These are phyloP conservation scores for Harringtonia lauricola DNA, from an alignment of 2,329 filamentous ascomycete species.

Conservation along the genomic window DNA sequence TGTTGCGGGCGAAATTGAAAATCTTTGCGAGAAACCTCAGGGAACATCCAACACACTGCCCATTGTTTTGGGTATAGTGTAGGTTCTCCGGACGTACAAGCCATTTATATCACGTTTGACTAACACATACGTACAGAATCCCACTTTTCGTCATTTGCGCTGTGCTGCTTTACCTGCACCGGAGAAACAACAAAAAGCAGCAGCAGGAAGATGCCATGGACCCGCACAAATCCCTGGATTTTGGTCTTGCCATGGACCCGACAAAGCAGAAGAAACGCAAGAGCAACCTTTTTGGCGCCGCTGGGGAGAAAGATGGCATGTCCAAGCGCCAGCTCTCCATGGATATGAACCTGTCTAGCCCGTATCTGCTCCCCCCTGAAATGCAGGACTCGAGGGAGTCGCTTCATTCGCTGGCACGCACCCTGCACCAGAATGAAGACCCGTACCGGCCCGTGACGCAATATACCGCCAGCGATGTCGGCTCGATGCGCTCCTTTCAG, in stretches of 20 bases:
- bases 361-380: constrained; percentile 85
- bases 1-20: constrained; percentile 16
- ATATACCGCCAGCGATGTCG: constrained; percentile 46
- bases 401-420: constrained; percentile 71
- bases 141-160: constrained; percentile 57
- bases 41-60: constrained; percentile 48
- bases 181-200: constrained; percentile 62
- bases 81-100: constrained; percentile 27
- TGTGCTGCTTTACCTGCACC: constrained; percentile 67
- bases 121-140: constrained; percentile 47
- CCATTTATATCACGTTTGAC: too few relatives aligned
- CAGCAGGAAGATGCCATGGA: constrained; percentile 71
- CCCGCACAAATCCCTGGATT: constrained; percentile 85
- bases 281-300: constrained; percentile 29
- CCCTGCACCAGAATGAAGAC: constrained; percentile 65
- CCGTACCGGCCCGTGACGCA: constrained; percentile 61
- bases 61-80: constrained; percentile 61
- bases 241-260: constrained; percentile 57
- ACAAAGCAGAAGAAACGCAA: constrained; percentile 30
- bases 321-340: constrained; percentile 51
- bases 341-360: constrained; percentile 66
- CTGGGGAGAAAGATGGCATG: constrained; percentile 40
- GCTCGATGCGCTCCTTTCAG: constrained; percentile 42
- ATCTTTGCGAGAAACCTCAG: constrained; percentile 49
- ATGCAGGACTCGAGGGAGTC: constrained; percentile 75